These are phyloP conservation scores for Ensete glaucum DNA, from an alignment of 176 grass and related monocot species.

Conservation along the genomic window DNA sequence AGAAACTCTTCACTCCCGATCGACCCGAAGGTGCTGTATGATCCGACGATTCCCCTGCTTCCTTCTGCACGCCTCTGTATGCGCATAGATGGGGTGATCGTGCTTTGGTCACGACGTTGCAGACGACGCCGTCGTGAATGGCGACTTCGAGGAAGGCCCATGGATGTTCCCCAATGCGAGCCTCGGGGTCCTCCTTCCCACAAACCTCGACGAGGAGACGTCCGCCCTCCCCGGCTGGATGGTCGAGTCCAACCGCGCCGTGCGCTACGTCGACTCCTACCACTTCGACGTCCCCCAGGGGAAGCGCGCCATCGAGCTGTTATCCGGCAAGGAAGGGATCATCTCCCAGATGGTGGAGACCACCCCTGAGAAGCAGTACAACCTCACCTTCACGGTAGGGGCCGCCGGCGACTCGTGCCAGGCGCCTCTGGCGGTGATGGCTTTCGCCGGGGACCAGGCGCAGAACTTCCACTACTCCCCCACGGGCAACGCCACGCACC, in stretches of 20 bases:
- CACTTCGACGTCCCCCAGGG: slow-evolving; percentile 84
- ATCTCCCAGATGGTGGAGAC: slow-evolving; percentile 99
- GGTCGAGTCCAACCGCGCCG: slow-evolving; percentile 86
- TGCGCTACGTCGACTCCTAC: slow-evolving; percentile 68
- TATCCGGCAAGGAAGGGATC: slow-evolving; percentile 96
- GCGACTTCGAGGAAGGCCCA: slow-evolving; percentile 95
- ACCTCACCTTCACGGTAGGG: slow-evolving; percentile 62
- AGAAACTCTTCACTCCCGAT: slow-evolving; percentile 86
- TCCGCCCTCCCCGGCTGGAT: slow-evolving; percentile 85
- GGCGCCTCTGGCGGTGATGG: slow-evolving; percentile 81
- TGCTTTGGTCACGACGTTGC: not conserved
- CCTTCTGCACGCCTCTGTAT: not conserved
- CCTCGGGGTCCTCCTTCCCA: slow-evolving; percentile 88
- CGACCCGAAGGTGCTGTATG: slow-evolving; percentile 44
- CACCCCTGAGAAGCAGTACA: slow-evolving; percentile 76
- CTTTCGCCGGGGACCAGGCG: slow-evolving; percentile 75
- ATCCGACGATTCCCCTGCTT: not conserved
- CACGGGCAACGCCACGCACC: slow-evolving; percentile 33
- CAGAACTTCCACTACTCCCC: slow-evolving; percentile 87
- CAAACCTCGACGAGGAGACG: slow-evolving; percentile 83
- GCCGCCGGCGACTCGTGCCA: slow-evolving; percentile 70
- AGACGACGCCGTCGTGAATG: slow-evolving; percentile 81
- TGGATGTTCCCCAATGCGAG: slow-evolving; percentile 92
- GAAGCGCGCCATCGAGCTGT: slow-evolving; percentile 87
- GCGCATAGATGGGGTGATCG: not conserved